Conservation (phyloP, 805 yeast species). For the Candida oleophila region DNA sequence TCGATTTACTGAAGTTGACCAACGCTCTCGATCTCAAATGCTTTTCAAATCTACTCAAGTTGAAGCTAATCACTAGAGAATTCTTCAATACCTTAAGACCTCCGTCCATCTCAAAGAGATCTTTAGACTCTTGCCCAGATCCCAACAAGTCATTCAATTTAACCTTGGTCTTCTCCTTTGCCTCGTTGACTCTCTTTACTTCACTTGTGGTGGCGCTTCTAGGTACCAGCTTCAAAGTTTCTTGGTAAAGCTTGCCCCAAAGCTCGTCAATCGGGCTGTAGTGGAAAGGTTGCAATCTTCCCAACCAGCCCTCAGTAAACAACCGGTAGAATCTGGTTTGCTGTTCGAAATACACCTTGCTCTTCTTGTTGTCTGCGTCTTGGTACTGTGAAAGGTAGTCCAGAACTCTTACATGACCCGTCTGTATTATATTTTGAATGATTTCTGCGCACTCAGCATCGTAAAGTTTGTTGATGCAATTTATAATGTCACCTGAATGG, state of each 20-base stretch:
- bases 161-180: conserved; percentile 53
- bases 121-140: conserved; percentile 21
- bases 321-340: conserved; percentile 26
- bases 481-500: conserved; percentile 75
- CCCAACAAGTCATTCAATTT: conserved; percentile 35
- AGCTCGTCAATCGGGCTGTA: conserved; percentile 36
- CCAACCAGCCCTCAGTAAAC: conserved; percentile 38
- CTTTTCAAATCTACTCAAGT: conserved; percentile 66
- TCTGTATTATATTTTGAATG: conserved; percentile 64
- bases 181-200: conserved; percentile 49
- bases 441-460: conserved; percentile 54
- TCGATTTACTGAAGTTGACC: conserved; percentile 57
- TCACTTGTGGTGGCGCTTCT: conserved; percentile 38
- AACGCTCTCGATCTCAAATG: conserved; percentile 64
- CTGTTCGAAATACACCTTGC: conserved; percentile 12
- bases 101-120: conserved; percentile 23
- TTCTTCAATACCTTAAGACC: conserved; percentile 49
- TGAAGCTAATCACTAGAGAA: conserved; percentile 54
- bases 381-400: conserved; percentile 37
- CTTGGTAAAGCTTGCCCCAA: conserved; percentile 37
- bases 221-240: conserved; percentile 34
- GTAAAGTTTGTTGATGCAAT: conserved; percentile 46
- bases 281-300: conserved; percentile 27
- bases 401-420: conserved; percentile 61
- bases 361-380: conserved; percentile 4